phyloP scores from a whole-genome alignment of 2,329 filamentous ascomycete species.

The Boeremia lycopersici region DNA sequence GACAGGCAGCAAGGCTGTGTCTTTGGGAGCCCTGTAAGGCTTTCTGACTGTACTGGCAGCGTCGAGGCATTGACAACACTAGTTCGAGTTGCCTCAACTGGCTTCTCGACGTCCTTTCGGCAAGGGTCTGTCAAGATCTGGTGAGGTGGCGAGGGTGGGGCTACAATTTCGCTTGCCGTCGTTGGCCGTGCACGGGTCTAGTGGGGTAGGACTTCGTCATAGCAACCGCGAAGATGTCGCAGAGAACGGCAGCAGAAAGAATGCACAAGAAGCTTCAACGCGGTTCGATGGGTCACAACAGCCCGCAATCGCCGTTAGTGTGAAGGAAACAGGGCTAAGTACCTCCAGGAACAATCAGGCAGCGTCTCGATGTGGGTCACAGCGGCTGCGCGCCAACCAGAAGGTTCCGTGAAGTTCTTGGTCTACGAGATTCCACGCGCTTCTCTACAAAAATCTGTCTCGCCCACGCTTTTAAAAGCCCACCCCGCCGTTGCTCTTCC shows the following conservation, averaged over 20 bases:
- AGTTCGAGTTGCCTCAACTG: not conserved
- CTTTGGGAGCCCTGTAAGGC: not conserved
- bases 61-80: not conserved
- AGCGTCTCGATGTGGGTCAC: slow-evolving; percentile 29
- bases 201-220: slow-evolving; percentile 20
- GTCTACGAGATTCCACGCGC: slow-evolving; percentile 26
- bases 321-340: slow-evolving; percentile 4
- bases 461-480: slow-evolving; percentile 35
- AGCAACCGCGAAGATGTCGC: slow-evolving; percentile 13
- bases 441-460: slow-evolving; percentile 25
- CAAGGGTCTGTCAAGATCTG: not conserved
- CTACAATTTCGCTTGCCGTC: not conserved
- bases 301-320: slow-evolving; percentile 11
- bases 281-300: slow-evolving; percentile 7
- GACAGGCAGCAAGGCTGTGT: slow-evolving; percentile 5
- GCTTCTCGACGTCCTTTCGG: slow-evolving; percentile 5
- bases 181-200: slow-evolving; percentile 1
- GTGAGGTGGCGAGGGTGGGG: slow-evolving; percentile 15
- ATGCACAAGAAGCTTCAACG: slow-evolving; percentile 15
- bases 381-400: slow-evolving; percentile 25
- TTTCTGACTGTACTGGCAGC: not conserved
- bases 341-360: slow-evolving; percentile 23
- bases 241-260: slow-evolving; percentile 13
- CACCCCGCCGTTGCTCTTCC: slow-evolving; percentile 25
- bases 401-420: slow-evolving; percentile 22